phyloP scores from a whole-genome alignment of 345 rosid genomes.

The Brassica incana region DNA sequence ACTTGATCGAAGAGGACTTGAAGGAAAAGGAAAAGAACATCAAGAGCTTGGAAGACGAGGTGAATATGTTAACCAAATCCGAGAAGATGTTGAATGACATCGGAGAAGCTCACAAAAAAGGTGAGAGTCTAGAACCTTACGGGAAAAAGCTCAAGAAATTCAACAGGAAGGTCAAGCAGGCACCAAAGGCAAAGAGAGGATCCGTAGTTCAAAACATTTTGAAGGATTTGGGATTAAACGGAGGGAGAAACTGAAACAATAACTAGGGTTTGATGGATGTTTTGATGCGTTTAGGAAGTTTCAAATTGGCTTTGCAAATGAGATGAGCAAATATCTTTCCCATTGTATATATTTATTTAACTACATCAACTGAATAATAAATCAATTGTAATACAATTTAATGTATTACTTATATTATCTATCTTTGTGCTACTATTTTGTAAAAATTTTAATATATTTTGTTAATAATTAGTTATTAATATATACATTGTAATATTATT shows the following conservation, averaged over 20 bases:
- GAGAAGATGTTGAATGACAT: constrained; percentile 1
- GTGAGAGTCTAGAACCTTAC: constrained; percentile 8
- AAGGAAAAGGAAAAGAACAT: constrained; percentile 18
- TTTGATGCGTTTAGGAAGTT: constrained; percentile 28
- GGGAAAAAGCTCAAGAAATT: constrained; percentile 22
- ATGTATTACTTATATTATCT: not conserved
- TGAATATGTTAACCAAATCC: constrained; percentile 18
- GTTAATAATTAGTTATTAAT: not conserved
- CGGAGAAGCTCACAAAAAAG: constrained; percentile 28
- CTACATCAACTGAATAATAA: constrained; percentile 22
- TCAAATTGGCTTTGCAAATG: constrained; percentile 14
- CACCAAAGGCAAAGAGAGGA: not conserved
- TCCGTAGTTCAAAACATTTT: constrained; percentile 26
- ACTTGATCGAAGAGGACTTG: constrained; percentile 17
- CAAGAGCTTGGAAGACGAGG: constrained; percentile 7
- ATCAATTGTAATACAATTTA: constrained; percentile 27
- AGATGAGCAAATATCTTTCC: constrained; percentile 24
- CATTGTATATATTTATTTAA: constrained; percentile 7
- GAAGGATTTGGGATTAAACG: constrained; percentile 35
- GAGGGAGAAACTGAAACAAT: not conserved
- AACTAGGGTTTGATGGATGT: constrained; percentile 14
- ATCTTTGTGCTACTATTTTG: constrained; percentile 5
- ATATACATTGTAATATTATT: not conserved
- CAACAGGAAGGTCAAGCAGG: constrained; percentile 15
- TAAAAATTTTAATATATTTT: too few species aligned